A percentile compares a stretch with the other conserved stretches of the same genome.
These are phyloP conservation scores for Psilocybe azurescens DNA, from an alignment of 768 basidiomycete genomes.

Conservation along the genomic window DNA sequence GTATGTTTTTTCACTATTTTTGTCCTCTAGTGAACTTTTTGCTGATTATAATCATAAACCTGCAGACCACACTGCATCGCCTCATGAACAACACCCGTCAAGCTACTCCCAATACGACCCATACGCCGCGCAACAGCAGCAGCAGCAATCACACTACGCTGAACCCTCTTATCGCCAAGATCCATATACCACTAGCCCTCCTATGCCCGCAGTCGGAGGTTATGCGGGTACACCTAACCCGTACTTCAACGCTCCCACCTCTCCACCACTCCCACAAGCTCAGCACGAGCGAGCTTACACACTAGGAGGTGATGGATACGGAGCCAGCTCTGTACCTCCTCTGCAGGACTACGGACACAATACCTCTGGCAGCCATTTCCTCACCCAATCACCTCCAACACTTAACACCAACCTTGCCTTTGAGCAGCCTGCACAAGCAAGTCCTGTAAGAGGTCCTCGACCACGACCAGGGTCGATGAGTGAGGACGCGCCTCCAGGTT, in stretches of 20 bases:
- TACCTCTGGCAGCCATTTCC: neutral
- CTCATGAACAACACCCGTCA: slow-evolving; percentile 54
- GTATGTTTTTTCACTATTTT: slow-evolving; percentile 40
- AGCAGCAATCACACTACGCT: slow-evolving; percentile 31
- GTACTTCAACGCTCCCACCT: slow-evolving; percentile 30
- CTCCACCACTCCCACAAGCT: slow-evolving; percentile 26
- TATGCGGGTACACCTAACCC: slow-evolving; percentile 28
- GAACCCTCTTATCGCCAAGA: slow-evolving; percentile 36
- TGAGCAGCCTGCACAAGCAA: slow-evolving; percentile 29
- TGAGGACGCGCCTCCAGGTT: slow-evolving; percentile 68
- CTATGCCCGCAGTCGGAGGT: slow-evolving; percentile 19
- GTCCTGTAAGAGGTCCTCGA: slow-evolving; percentile 50
- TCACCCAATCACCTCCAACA: slow-evolving; percentile 36
- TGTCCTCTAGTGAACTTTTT: slow-evolving; percentile 26
- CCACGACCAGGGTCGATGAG: slow-evolving; percentile 39
- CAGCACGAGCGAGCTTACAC: slow-evolving; percentile 59
- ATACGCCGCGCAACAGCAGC: slow-evolving; percentile 36
- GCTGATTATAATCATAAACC: neutral
- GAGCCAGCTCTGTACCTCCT: slow-evolving; percentile 33
- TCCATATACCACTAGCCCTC: slow-evolving; percentile 41
- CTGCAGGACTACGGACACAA: slow-evolving; percentile 23
- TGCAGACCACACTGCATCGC: slow-evolving; percentile 59
- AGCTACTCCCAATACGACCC: slow-evolving; percentile 57
- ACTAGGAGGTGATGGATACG: slow-evolving; percentile 63
- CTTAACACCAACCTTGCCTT: slow-evolving; percentile 43